phyloP scores from a whole-genome alignment of 352 stramenopile species.

The Phytopythium montanum region DNA sequence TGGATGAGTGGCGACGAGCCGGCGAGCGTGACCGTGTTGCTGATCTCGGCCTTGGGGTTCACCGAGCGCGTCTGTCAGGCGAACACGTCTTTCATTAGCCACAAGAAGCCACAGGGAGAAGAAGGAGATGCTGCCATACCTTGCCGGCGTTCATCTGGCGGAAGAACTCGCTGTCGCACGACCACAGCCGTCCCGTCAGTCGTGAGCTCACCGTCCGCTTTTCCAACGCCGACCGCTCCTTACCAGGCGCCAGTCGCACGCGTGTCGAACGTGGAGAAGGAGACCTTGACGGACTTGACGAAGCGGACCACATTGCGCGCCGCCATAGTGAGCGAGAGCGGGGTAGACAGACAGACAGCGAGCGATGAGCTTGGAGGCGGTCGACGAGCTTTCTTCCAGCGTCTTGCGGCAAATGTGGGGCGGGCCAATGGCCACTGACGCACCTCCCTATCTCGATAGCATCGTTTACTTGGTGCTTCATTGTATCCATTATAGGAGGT shows the following conservation, averaged over 20 bases:
- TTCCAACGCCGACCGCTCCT: constrained; percentile 6
- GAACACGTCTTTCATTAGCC: neutral
- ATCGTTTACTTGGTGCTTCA: neutral
- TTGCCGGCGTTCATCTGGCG: constrained; percentile 77
- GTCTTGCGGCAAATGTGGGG: no score
- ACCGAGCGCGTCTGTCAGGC: constrained; percentile 48
- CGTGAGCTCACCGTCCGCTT: neutral
- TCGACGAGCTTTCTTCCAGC: no score
- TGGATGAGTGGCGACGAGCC: constrained; percentile 63
- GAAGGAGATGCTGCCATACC: constrained; percentile 20
- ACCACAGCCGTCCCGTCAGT: neutral
- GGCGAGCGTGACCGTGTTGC: constrained; percentile 48
- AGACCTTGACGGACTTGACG: constrained; percentile 82
- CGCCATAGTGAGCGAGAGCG: constrained; percentile 39
- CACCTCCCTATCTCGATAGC: neutral
- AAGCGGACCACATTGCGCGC: constrained; percentile 83
- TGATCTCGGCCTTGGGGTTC: constrained; percentile 81
- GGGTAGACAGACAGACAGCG: no score
- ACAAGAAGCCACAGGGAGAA: neutral
- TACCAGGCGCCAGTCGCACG: constrained; percentile 74
- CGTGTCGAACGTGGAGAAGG: constrained; percentile 80
- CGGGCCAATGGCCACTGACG: neutral
- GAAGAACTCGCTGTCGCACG: constrained; percentile 71
- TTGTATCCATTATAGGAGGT: neutral
- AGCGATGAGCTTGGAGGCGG: no score